Conservation (phyloP, 2,329 filamentous ascomycete genomes). For the Ascochyta rabiei region DNA sequence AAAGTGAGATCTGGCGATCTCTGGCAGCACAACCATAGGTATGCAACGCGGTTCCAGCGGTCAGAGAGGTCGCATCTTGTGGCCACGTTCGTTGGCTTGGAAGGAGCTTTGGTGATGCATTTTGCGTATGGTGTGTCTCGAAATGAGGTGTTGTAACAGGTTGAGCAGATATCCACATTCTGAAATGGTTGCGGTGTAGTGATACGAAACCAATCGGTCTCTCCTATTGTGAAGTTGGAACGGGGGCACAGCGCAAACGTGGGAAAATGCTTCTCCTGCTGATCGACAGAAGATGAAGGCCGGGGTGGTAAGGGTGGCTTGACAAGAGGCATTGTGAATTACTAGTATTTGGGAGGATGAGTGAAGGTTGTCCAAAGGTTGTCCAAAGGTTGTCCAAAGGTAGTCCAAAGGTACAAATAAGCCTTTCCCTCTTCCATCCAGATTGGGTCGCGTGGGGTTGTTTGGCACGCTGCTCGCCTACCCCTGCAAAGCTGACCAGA, state of each 20-base stretch:
- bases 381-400: background rate
- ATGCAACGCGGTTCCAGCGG: slow-evolving; percentile 24
- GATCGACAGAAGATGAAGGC: background rate
- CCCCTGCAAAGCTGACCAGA: background rate
- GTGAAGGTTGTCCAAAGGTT: background rate
- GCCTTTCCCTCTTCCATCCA: background rate
- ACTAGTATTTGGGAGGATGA: background rate
- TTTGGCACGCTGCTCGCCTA: slow-evolving; percentile 8
- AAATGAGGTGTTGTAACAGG: slow-evolving; percentile 28
- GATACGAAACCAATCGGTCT: slow-evolving; percentile 24
- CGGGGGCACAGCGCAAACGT: slow-evolving; percentile 12
- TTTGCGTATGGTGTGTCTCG: slow-evolving; percentile 20
- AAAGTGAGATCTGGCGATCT: slow-evolving; percentile 19
- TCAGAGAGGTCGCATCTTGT: slow-evolving; percentile 23
- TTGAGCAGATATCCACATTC: slow-evolving; percentile 26
- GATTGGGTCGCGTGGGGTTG: slow-evolving; percentile 1
- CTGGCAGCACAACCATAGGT: slow-evolving; percentile 22
- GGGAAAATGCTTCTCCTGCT: background rate
- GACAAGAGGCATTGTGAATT: slow-evolving; percentile 6
- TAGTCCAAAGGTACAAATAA: background rate
- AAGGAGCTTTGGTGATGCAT: slow-evolving; percentile 11
- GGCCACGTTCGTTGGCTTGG: slow-evolving; percentile 16
- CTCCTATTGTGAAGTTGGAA: slow-evolving; percentile 9
- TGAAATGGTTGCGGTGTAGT: slow-evolving; percentile 17
- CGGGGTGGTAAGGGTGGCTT: slow-evolving; percentile 3